Evolutionary conservation across 768 basidiomycete genomes (phyloP), one percentile per base, ranked within the genome.

Genomic region (Clitopilus hobsonii): DNA sequence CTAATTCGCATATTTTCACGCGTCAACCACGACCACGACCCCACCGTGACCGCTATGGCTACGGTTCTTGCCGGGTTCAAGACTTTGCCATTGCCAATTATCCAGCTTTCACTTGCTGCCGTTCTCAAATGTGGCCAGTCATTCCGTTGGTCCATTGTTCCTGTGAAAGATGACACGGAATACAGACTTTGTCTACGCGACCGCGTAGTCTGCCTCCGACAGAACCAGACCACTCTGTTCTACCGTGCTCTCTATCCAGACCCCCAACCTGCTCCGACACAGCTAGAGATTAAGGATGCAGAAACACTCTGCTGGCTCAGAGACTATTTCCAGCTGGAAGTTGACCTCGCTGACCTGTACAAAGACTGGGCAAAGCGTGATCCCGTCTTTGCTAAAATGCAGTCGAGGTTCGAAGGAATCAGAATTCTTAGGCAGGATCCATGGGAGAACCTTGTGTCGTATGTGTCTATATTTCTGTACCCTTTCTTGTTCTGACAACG

Each of bases 391-490:
- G 74, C 81, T 22, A 75, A 69, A 30, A 68, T 88, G 29, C 77
- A 77, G 57, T 71, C 79, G 20, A 78, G 87, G 18, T 90, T 94
- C 58, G 68, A 79, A 54, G 97, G 97, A 6, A 90, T 96, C 45
- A 72, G 95, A 53, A 86, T 98, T 56, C 69, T 98, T 36, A 78
- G 91, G 63, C 95, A 98, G 70, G 94, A 96, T 65, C 92, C 93
- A 60, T 98, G 93, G 88, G 96, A 98, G 71, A 95, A 91, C 63
- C 80, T 98, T 25, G 73, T 98, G 41, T 94, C 92, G 94, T 97
- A 69, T 63, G 91, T 83, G 45, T 38, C 49, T 45, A 1, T 22
- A 49, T 29, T 47, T 18, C 32, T 23, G 36, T 50, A 14, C 6
- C 27, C 1, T 29, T 28, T 8, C 20, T 53, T 5, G 52, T 38